A percentile compares a stretch with the other conserved stretches of the same genome.
Conservation (phyloP, 2,329 filamentous ascomycete species). For the Cercospora sp. region DNA sequence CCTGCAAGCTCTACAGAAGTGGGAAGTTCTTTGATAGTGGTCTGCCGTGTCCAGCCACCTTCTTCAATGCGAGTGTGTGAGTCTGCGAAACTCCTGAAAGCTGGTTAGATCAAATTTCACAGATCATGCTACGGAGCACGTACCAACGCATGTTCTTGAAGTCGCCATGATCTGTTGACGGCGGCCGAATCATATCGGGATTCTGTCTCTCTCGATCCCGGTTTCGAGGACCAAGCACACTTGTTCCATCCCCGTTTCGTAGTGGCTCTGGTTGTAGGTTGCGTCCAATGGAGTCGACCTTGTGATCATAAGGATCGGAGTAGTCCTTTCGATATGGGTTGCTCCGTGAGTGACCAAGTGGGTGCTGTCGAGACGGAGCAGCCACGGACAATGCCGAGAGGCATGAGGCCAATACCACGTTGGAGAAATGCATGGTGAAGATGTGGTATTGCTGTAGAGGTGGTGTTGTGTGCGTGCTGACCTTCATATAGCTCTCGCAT, state of each 20-base stretch:
- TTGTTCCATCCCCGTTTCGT: slow-evolving; percentile 54
- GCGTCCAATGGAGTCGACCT: slow-evolving; percentile 61
- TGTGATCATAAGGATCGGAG: slow-evolving; percentile 62
- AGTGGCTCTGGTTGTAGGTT: slow-evolving; percentile 63
- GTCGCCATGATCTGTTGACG: slow-evolving; percentile 70
- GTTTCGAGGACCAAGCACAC: slow-evolving; percentile 70
- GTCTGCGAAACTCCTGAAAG: slow-evolving; percentile 44
- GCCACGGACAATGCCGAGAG: slow-evolving; percentile 25
- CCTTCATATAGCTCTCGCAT: slow-evolving; percentile 2
- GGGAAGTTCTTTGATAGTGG: slow-evolving; percentile 64
- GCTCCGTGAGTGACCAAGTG: slow-evolving; percentile 33
- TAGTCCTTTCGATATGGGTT: slow-evolving; percentile 61
- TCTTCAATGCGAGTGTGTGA: slow-evolving; percentile 58
- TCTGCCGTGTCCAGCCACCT: slow-evolving; percentile 75
- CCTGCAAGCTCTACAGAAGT: slow-evolving; percentile 70
- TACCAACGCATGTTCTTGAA: slow-evolving; percentile 70
- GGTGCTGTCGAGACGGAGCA: slow-evolving; percentile 41
- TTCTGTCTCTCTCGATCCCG: slow-evolving; percentile 66
- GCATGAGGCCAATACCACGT: slow-evolving; percentile 6
- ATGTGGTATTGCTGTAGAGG: background rate
- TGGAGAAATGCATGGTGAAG: slow-evolving; percentile 5
- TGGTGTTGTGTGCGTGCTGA: background rate
- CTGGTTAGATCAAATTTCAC: too few species aligned
- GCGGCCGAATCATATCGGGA: slow-evolving; percentile 70
- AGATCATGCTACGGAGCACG: too few species aligned